A percentile compares a stretch with the other conserved stretches of the same genome.
These are phyloP conservation scores for Daldinia sp. DNA, from an alignment of 2,329 filamentous ascomycete species.

Conservation along the genomic window DNA sequence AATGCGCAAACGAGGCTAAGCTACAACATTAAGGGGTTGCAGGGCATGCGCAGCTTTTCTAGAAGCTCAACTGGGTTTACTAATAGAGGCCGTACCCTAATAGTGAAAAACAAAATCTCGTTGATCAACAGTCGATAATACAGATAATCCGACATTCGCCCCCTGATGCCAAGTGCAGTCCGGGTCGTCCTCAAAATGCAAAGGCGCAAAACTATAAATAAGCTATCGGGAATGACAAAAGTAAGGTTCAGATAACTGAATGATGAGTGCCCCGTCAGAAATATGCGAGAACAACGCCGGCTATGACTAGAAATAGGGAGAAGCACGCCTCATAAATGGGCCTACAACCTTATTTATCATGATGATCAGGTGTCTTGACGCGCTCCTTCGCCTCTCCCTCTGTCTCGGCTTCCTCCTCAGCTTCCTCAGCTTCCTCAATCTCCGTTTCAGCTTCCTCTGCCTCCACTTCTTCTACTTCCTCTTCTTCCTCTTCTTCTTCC, in stretches of 20 bases:
- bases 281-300: slow-evolving; percentile 18
- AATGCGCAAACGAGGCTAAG: not conserved
- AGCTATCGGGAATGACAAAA: not conserved
- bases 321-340: slow-evolving; percentile 13
- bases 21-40: not conserved
- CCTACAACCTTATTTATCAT: slow-evolving; percentile 28
- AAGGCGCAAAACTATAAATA: slow-evolving; percentile 13
- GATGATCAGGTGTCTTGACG: not conserved
- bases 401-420: slow-evolving; percentile 49
- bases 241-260: not conserved
- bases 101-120: slow-evolving; percentile 11
- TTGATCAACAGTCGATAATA: slow-evolving; percentile 6
- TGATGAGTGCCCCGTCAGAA: slow-evolving; percentile 8
- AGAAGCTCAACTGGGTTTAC: slow-evolving; percentile 14
- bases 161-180: slow-evolving; percentile 1
- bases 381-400: slow-evolving; percentile 22
- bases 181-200: slow-evolving; percentile 12
- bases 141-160: slow-evolving; percentile 12
- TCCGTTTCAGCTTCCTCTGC: too few species aligned
- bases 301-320: not conserved
- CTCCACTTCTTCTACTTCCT: not conserved
- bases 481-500: not conserved
- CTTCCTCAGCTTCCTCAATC: not conserved
- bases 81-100: slow-evolving; percentile 14
- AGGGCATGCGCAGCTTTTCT: not conserved